Percentiles rank a stretch among this genome's conserved stretches.
Conservation (phyloP, 1,284 basidiomycete species). For the Mycena citricolor region DNA sequence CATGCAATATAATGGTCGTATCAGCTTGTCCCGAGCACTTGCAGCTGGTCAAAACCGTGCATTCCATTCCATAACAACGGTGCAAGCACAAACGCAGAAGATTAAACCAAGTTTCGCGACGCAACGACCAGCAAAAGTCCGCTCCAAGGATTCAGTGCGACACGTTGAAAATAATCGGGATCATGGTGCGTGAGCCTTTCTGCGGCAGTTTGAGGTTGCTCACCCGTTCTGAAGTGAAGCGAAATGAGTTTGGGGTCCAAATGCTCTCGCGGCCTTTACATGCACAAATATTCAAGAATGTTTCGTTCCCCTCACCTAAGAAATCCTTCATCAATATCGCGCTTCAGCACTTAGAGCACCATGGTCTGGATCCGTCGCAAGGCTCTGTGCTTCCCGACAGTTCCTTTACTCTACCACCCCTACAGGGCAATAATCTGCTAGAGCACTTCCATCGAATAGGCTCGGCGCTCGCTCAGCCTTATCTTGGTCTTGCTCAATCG, state of each 20-base stretch:
- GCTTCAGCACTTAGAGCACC: constrained; percentile 73
- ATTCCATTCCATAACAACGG: too few species aligned
- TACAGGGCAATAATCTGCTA: constrained; percentile 82
- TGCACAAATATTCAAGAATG: constrained; percentile 80
- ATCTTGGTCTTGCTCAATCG: constrained; percentile 71
- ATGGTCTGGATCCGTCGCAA: constrained; percentile 79
- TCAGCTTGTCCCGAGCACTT: too few species aligned
- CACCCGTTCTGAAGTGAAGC: too few species aligned
- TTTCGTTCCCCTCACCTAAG: constrained; percentile 64
- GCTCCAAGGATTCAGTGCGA: too few species aligned
- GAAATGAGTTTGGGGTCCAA: constrained; percentile 92
- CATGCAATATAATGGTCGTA: too few species aligned
- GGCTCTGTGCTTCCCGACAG: constrained; percentile 81
- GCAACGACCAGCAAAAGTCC: too few species aligned
- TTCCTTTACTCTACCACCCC: constrained; percentile 78
- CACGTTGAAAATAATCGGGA: too few species aligned
- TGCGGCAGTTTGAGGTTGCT: too few species aligned
- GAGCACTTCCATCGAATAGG: constrained; percentile 92
- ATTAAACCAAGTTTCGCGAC: too few species aligned
- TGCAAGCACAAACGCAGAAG: too few species aligned
- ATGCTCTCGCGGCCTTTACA: constrained; percentile 82
- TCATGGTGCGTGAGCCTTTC: too few species aligned
- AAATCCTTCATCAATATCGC: constrained; percentile 72
- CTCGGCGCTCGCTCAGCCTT: constrained; percentile 72
- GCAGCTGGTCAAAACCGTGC: too few species aligned